Percentiles rank a stretch among this genome's conserved stretches.
Evolutionary conservation across 2,329 filamentous ascomycete species (phyloP).

Genomic region (Paraphaeosphaeria sporulosa): DNA sequence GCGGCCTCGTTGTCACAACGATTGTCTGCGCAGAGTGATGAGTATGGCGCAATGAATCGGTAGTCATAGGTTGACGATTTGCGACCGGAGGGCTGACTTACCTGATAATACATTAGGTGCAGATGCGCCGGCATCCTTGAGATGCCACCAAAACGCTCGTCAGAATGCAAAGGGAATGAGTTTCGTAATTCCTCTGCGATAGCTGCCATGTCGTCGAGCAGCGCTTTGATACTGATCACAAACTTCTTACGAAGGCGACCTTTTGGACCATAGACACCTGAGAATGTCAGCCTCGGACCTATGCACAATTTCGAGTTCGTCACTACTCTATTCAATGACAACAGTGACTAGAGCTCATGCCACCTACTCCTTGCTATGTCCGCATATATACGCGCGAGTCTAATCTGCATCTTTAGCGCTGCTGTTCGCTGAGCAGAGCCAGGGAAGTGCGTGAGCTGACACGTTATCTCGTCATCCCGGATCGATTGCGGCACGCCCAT

Average conservation of each 20-base stretch:
- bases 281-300: slow-evolving; percentile 3
- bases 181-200: slow-evolving; percentile 51
- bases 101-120: slow-evolving; percentile 50
- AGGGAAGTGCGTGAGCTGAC: slow-evolving; percentile 55
- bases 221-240: slow-evolving; percentile 49
- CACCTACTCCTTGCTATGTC: slow-evolving; percentile 55
- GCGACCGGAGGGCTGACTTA: slow-evolving; percentile 20
- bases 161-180: slow-evolving; percentile 48
- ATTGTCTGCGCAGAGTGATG: slow-evolving; percentile 44
- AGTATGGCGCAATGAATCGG: background rate
- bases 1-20: slow-evolving; percentile 51
- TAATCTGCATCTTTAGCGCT: slow-evolving; percentile 56
- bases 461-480: slow-evolving; percentile 60
- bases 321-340: background rate
- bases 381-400: slow-evolving; percentile 55
- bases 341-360: background rate
- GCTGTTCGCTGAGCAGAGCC: slow-evolving; percentile 50
- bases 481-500: slow-evolving; percentile 62
- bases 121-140: slow-evolving; percentile 53
- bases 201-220: slow-evolving; percentile 49
- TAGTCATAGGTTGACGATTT: too few species aligned
- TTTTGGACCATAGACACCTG: slow-evolving; percentile 56
- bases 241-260: slow-evolving; percentile 54
- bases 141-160: slow-evolving; percentile 49
- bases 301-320: background rate